Conservation (phyloP, 352 stramenopile species). For the Pythium pyrilobum region DNA sequence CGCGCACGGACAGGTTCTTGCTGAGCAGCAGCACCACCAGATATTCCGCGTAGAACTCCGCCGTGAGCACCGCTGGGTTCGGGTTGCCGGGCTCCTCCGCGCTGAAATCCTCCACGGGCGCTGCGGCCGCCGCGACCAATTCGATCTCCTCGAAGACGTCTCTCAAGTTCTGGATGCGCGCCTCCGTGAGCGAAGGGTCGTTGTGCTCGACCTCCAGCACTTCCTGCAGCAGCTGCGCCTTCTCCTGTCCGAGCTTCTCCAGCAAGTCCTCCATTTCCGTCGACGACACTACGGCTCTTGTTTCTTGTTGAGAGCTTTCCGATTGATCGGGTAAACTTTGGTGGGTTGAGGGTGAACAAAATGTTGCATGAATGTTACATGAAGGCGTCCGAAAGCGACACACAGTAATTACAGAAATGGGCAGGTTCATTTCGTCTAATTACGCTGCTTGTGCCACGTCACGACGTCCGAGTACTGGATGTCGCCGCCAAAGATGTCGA, state of each 20-base stretch:
- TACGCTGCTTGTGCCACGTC: constrained; percentile 65
- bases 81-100: constrained; percentile 8
- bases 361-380: neutral
- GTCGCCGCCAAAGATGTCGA: constrained; percentile 96
- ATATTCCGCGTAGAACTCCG: constrained; percentile 54
- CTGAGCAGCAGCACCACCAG: constrained; percentile 49
- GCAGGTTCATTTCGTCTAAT: constrained; percentile 2
- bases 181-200: constrained; percentile 11
- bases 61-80: constrained; percentile 32
- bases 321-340: neutral
- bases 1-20: constrained; percentile 33
- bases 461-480: constrained; percentile 94
- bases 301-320: neutral
- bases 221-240: constrained; percentile 30
- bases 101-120: constrained; percentile 1
- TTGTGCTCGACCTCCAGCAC: constrained; percentile 20
- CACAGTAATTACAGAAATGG: constrained; percentile 10
- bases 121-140: constrained; percentile 37
- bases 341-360: neutral
- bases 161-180: constrained; percentile 32
- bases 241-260: constrained; percentile 35
- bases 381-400: no score
- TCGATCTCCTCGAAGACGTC: constrained; percentile 47
- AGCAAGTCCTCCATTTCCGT: constrained; percentile 44
- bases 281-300: neutral